Evolutionary conservation across 2,329 filamentous ascomycete species (phyloP), one percentile per base, ranked within the genome.

Genomic region (Neofusicoccum sp.): DNA sequence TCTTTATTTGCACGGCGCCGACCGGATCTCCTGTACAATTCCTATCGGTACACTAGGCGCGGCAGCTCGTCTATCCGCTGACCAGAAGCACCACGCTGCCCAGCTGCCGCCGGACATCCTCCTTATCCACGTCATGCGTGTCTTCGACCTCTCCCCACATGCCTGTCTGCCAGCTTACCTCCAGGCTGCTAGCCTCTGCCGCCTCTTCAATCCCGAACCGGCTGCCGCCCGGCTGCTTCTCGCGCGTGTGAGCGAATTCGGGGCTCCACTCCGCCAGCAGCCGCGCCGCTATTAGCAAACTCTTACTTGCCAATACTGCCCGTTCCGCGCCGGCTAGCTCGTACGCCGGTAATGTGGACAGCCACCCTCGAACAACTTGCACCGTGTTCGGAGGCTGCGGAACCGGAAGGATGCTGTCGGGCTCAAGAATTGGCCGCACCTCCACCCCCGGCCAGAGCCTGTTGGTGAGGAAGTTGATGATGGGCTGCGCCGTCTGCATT

Each of bases 121-220:
- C 93, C 75, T 88, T 90, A 69, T 96, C 89, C 1, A 99, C 95
- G 79, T 99, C 95, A 76, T 99, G 95, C 30, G 93, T 96, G 76
- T 99, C 93, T 74, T 99, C 95, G 0, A 99, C 95, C 80, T 96
- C 93, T 7, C 95, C 95, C 93, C 95, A 98, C 76, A 89, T 87
- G 30, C 84, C 80, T 1, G 88, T 96, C 82, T 99, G 95, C 88
- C 91, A 97, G 65, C 86, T 82, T 14, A 96, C 91, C 79, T 99
- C 95, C 43, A 96, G 74, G 68, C 85, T 96, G 5, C 89, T 87
- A 12, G 89, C 88, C 68, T 83, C 81, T 0, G 90, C 87, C 0
- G 93, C 93, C 72, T 96, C 87, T 69, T 96, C 89, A 11, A 96
- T 87, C 0, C 90, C 89, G 71, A 96, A 97, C 60, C 73, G 74